phyloP scores from a whole-genome alignment of 1,284 basidiomycete species.

The Rhodotorula sp. region DNA sequence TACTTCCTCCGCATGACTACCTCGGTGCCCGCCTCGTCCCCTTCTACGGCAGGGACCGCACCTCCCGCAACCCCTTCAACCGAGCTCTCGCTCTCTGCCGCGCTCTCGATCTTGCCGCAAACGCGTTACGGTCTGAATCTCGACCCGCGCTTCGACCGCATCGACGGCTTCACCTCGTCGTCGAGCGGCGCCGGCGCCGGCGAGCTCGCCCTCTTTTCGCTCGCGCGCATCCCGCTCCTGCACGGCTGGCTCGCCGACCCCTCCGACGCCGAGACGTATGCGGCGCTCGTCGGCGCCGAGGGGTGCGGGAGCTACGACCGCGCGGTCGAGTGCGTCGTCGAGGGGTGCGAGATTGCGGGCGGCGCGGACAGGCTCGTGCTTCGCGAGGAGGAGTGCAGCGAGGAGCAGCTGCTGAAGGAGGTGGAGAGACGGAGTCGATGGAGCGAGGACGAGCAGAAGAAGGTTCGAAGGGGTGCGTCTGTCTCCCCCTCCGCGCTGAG shows the following conservation, averaged over 20 bases:
- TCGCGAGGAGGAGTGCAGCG: constrained; percentile 3
- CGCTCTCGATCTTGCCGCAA: constrained; percentile 75
- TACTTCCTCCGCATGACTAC: constrained; percentile 63
- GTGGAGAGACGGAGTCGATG: constrained; percentile 46
- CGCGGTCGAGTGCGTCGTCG: constrained; percentile 70
- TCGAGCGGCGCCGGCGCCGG: constrained; percentile 57
- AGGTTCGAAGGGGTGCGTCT: constrained; percentile 65
- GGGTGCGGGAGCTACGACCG: constrained; percentile 53
- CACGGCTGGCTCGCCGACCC: constrained; percentile 88
- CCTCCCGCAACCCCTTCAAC: not conserved
- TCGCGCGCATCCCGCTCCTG: constrained; percentile 74
- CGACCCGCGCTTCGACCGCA: constrained; percentile 74
- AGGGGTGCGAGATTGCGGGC: constrained; percentile 71
- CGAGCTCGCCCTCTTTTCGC: constrained; percentile 79
- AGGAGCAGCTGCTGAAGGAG: constrained; percentile 31
- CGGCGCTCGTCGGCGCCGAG: constrained; percentile 57
- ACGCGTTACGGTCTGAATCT: constrained; percentile 78
- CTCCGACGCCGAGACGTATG: constrained; percentile 59
- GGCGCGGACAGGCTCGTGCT: constrained; percentile 49
- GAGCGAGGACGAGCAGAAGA: constrained; percentile 59
- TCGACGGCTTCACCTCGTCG: constrained; percentile 61
- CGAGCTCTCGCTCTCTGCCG: constrained; percentile 65
- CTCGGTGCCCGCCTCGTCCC: constrained; percentile 47
- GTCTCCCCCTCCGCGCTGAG: too few species aligned
- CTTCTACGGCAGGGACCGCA: not conserved